Evolutionary conservation across 1,284 basidiomycete species (phyloP), one percentile per base, ranked within the genome.

Genomic region (Ceratobasidium sp.): DNA sequence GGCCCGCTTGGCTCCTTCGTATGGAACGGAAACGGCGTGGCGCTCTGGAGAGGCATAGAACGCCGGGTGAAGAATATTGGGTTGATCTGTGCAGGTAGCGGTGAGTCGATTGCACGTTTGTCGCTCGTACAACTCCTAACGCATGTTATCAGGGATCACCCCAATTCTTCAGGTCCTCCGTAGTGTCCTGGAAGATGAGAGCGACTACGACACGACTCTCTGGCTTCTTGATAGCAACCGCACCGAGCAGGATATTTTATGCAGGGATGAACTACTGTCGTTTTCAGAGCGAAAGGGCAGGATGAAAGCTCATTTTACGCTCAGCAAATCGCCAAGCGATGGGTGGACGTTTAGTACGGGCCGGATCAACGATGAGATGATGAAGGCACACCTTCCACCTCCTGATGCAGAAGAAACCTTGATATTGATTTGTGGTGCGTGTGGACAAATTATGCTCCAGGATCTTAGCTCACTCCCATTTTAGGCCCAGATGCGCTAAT

Each of bases 1-100:
- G 88, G 88, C 0, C 88, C 88, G 0, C 76, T 88, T 1, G 88
- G 88, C 0, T 82, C 82, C 1, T 89, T 89, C 75, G 76, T 81
- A 15, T 88, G 85, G 82, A 75, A 80, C 4, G 85, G 86, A 0
- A 72, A 77, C 12, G 81, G 82, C 0, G 73, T 75, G 27, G 81
- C 81, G 34, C 72, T 72, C 22, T 80, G 83, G 79, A 78, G 80
- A 60, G 80, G 82, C 0, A 72, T 77, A 2, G 73, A 79, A 56
- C 77, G 77, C 34, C 77, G 75, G 20, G 77, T 85, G 10, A 77
- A 76, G 42, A 78, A 85, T 20, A 74, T 90, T 15, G 86, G 84
- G 1, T 80, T 89, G 80, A 80, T 89, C 43, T 87, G 84, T 70
- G 88, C 81, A 8, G 88, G 87, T 10, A 85, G 82, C 49, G 83